Evolutionary conservation across 345 rosid species (phyloP).

Genomic region (Camelina sativa): DNA sequence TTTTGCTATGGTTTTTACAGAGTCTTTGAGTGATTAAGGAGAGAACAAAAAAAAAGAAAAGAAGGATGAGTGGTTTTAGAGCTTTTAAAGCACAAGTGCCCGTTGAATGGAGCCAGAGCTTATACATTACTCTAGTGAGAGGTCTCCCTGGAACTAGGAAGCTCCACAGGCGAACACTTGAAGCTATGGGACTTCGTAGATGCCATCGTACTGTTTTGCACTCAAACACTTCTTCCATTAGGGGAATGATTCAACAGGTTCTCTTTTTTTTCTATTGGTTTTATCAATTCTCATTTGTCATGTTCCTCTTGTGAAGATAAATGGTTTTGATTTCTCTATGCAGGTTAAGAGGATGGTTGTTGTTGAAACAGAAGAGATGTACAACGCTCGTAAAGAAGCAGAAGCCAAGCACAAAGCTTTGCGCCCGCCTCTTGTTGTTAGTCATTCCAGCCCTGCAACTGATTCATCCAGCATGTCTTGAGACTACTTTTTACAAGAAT

Average conservation of each 20-base stretch:
- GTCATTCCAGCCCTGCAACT: conserved; percentile 52
- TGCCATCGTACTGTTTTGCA: conserved; percentile 76
- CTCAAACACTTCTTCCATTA: conserved; percentile 64
- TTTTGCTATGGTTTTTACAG: conserved; percentile 12
- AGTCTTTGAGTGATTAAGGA: not conserved
- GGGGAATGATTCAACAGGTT: conserved; percentile 87
- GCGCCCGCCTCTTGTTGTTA: conserved; percentile 63
- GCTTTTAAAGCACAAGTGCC: conserved; percentile 75
- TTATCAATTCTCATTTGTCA: not conserved
- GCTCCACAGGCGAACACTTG: conserved; percentile 80
- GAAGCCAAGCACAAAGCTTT: conserved; percentile 59
- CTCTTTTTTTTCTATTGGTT: not conserved
- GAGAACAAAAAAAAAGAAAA: not conserved
- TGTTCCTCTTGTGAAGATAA: not conserved
- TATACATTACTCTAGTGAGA: conserved; percentile 75
- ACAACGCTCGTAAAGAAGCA: conserved; percentile 70
- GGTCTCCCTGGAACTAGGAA: conserved; percentile 87
- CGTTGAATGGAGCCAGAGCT: conserved; percentile 64
- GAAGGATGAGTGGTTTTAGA: conserved; percentile 75
- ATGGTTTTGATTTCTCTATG: not conserved
- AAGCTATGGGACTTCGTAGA: conserved; percentile 71
- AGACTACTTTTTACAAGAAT: conserved; percentile 19
- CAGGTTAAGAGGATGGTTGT: conserved; percentile 81
- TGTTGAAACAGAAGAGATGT: conserved; percentile 83
- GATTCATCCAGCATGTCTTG: conserved; percentile 48